A percentile compares a stretch with the other conserved stretches of the same genome.
phyloP scores from a whole-genome alignment of 495 filamentous ascomycete species.

The Evansstolkia leycettana region DNA sequence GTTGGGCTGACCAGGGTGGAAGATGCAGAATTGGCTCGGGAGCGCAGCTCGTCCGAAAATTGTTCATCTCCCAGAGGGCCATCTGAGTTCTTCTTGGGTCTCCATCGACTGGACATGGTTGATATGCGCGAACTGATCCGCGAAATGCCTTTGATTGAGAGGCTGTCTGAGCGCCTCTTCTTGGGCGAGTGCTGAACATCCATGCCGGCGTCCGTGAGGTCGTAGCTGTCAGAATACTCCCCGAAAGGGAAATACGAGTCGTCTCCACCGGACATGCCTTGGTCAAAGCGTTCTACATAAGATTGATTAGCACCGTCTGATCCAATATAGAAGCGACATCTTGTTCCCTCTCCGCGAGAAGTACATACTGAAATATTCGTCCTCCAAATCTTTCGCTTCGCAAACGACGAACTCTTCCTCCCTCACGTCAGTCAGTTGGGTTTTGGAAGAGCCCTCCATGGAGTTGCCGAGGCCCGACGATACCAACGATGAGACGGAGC shows the following conservation, averaged over 20 bases:
- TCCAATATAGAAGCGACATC: neutral
- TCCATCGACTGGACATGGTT: constrained; percentile 56
- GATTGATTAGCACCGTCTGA: no score
- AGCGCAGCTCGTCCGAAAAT: constrained; percentile 25
- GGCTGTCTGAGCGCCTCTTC: constrained; percentile 53
- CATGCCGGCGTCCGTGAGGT: constrained; percentile 47
- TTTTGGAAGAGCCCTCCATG: constrained; percentile 34
- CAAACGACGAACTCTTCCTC: constrained; percentile 36
- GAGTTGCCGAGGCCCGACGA: constrained; percentile 39
- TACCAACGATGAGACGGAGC: constrained; percentile 49
- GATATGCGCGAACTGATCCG: constrained; percentile 61
- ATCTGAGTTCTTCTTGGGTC: constrained; percentile 40
- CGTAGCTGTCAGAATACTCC: constrained; percentile 39
- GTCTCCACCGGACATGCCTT: constrained; percentile 15
- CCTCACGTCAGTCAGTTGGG: constrained; percentile 39
- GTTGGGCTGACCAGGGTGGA: constrained; percentile 54
- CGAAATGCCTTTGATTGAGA: constrained; percentile 50
- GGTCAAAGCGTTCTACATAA: constrained; percentile 26
- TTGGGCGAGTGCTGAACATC: constrained; percentile 42
- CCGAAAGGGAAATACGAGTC: constrained; percentile 22
- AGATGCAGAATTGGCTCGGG: constrained; percentile 49
- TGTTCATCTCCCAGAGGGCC: constrained; percentile 28
- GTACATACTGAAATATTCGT: constrained; percentile 33
- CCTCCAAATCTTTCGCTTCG: constrained; percentile 30
- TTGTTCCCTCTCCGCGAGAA: neutral